Evolutionary conservation across 805 yeast species (phyloP).

Genomic region (Candida incommunis): DNA sequence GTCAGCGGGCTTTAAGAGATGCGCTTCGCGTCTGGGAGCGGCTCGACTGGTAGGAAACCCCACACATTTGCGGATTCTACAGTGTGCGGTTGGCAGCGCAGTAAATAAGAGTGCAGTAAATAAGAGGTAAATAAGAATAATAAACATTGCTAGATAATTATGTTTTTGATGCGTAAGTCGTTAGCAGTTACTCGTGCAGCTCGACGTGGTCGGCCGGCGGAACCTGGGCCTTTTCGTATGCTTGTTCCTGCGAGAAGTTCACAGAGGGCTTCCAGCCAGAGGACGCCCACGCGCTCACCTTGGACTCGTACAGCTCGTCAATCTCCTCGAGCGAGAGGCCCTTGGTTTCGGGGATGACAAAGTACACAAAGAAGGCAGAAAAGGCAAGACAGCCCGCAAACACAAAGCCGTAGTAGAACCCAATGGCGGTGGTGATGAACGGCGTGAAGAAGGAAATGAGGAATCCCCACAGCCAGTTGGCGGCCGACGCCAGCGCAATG

Average conservation of each 20-base stretch:
- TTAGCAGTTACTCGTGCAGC: constrained; percentile 14
- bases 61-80: too few species aligned
- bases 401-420: constrained; percentile 50
- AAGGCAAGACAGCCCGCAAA: constrained; percentile 60
- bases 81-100: too few species aligned
- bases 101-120: too few species aligned
- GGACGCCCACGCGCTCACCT: constrained; percentile 13
- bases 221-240: constrained; percentile 49
- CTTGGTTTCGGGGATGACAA: constrained; percentile 50
- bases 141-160: too few species aligned
- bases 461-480: constrained; percentile 73
- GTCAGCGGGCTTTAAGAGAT: too few species aligned
- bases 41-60: too few species aligned
- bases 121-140: too few species aligned
- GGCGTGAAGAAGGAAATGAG: constrained; percentile 59
- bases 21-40: too few species aligned
- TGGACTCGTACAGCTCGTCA: constrained; percentile 37
- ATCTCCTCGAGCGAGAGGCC: constrained; percentile 56
- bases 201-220: constrained; percentile 18
- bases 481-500: constrained; percentile 54
- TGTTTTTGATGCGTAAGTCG: too few species aligned
- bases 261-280: constrained; percentile 15
- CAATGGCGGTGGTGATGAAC: constrained; percentile 58
- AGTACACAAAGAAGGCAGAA: constrained; percentile 42
- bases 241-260: constrained; percentile 40